Conservation (phyloP, 2,329 filamentous ascomycete genomes). For the Cladosporium phlei region DNA sequence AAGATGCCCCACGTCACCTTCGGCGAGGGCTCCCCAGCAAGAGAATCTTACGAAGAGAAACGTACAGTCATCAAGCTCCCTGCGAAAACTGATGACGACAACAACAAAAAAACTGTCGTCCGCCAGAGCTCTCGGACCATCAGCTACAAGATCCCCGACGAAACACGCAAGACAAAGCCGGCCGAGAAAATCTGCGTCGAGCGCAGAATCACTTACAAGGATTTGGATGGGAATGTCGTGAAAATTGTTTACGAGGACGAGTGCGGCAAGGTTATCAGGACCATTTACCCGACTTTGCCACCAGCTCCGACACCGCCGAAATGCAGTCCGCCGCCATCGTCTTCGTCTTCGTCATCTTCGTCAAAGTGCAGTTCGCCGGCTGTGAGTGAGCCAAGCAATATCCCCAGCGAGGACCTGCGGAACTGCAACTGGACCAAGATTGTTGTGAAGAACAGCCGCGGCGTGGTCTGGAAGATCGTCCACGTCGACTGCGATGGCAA, state of each 20-base stretch:
- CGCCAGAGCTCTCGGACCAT: background rate
- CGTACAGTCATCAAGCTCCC: background rate
- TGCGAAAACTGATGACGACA: background rate
- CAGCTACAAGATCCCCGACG: conserved; percentile 3
- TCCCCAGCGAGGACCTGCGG: background rate
- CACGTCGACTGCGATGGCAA: conserved; percentile 7
- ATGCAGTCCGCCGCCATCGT: background rate
- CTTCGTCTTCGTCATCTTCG: no score
- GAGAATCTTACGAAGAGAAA: background rate
- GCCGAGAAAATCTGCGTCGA: background rate
- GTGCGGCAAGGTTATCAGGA: conserved; percentile 3
- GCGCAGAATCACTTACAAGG: conserved; percentile 3
- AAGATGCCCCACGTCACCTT: conserved; percentile 8
- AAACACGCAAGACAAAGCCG: background rate
- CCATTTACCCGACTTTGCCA: background rate
- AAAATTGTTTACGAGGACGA: conserved; percentile 8
- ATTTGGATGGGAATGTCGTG: conserved; percentile 1
- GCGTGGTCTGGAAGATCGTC: conserved; percentile 7
- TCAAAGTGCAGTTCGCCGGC: conserved; percentile 1
- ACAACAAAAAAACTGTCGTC: background rate
- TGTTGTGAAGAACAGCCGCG: conserved; percentile 3
- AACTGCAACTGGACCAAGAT: conserved; percentile 8
- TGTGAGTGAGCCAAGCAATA: background rate
- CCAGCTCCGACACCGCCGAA: background rate
- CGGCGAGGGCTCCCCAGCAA: background rate